Conservation (phyloP, 2,329 filamentous ascomycete species). For the Aspergillus sp. region DNA sequence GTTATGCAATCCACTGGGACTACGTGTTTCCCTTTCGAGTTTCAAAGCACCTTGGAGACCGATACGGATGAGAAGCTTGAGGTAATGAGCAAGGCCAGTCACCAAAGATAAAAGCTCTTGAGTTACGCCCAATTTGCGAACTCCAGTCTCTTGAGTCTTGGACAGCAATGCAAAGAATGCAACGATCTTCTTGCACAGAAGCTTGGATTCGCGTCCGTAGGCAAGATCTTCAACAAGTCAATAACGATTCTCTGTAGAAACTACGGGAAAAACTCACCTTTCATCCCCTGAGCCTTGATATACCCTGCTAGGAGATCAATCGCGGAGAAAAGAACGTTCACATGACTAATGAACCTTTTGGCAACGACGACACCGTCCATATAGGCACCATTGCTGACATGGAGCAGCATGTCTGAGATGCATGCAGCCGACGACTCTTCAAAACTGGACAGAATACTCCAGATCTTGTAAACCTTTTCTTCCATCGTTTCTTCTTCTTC, state of each 20-base stretch:
- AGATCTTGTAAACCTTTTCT: slow-evolving; percentile 95
- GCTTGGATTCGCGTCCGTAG: slow-evolving; percentile 92
- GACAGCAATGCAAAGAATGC: slow-evolving; percentile 94
- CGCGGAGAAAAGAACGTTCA: slow-evolving; percentile 85
- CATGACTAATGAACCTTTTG: slow-evolving; percentile 92
- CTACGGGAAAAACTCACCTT: slow-evolving; percentile 53
- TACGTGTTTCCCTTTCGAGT: slow-evolving; percentile 77
- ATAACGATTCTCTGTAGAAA: too few species aligned
- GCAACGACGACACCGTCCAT: slow-evolving; percentile 91
- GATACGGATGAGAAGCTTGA: slow-evolving; percentile 95
- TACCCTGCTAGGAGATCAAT: slow-evolving; percentile 78
- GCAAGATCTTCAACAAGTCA: slow-evolving; percentile 60
- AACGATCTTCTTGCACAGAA: slow-evolving; percentile 99
- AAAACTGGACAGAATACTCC: slow-evolving; percentile 94
- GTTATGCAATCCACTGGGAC: slow-evolving; percentile 68
- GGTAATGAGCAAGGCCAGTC: slow-evolving; percentile 91
- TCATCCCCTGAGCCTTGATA: slow-evolving; percentile 65
- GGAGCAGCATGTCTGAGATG: slow-evolving; percentile 97
- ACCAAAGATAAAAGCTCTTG: slow-evolving; percentile 97
- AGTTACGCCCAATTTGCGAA: slow-evolving; percentile 87
- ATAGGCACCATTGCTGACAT: slow-evolving; percentile 96
- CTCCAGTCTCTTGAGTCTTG: slow-evolving; percentile 88
- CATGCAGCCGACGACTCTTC: slow-evolving; percentile 97
- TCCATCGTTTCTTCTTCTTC: slow-evolving; percentile 91
- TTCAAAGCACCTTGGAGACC: slow-evolving; percentile 90